Conservation (phyloP, 805 yeast species). For the Spathaspora hagerdaliae region DNA sequence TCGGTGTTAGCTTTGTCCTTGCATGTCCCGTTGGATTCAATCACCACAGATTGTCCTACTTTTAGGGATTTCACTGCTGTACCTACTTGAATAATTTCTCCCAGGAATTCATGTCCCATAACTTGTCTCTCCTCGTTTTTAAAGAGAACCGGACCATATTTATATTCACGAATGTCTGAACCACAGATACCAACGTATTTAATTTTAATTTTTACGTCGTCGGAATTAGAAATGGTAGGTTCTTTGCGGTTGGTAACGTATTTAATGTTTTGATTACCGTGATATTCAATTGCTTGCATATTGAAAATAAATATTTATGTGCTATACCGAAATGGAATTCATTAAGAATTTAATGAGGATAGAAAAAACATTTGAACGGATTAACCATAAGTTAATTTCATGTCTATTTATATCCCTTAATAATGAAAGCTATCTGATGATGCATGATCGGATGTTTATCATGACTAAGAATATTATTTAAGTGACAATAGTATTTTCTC, state of each 20-base stretch:
- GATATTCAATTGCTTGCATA: constrained; percentile 23
- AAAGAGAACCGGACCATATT: constrained; percentile 59
- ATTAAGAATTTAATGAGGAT: too few relatives aligned
- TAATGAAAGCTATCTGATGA: too few relatives aligned
- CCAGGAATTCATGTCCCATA: constrained; percentile 65
- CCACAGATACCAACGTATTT: constrained; percentile 66
- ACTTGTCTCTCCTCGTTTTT: constrained; percentile 37
- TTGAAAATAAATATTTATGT: neutral
- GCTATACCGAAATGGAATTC: too few relatives aligned
- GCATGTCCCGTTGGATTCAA: constrained; percentile 62
- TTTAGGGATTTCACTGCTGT: constrained; percentile 46
- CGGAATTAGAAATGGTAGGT: constrained; percentile 18
- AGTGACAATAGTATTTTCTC: too few relatives aligned
- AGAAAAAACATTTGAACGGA: too few relatives aligned
- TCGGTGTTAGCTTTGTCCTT: constrained; percentile 33
- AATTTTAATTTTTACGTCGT: constrained; percentile 54
- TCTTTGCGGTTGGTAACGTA: constrained; percentile 21
- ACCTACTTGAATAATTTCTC: constrained; percentile 59
- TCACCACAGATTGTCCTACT: constrained; percentile 63
- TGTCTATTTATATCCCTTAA: too few relatives aligned
- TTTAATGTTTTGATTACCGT: constrained; percentile 16
- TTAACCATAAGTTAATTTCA: too few relatives aligned
- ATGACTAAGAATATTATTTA: too few relatives aligned
- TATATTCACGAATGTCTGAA: constrained; percentile 54
- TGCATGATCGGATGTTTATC: too few relatives aligned